Evolutionary conservation across 768 basidiomycete species (phyloP).

Genomic region (Termitomyces sp.): DNA sequence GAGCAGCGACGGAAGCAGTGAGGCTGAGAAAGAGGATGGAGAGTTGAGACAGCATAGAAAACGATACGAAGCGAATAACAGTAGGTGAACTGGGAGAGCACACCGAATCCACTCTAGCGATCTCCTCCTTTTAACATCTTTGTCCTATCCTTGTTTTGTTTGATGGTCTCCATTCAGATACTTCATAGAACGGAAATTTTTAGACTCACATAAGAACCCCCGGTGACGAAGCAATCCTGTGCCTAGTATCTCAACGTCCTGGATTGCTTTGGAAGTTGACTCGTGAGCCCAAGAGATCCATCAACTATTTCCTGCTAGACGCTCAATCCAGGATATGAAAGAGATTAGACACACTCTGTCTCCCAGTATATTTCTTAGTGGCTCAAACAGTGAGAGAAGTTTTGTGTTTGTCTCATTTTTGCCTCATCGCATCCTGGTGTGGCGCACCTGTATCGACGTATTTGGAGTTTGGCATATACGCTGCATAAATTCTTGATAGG

Average conservation of each 20-base stretch:
- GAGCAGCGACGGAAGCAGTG: slow-evolving; percentile 29
- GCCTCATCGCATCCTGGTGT: background rate
- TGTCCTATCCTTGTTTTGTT: background rate
- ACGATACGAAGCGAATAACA: slow-evolving; percentile 1
- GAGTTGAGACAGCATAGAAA: slow-evolving; percentile 13
- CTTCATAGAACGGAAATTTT: background rate
- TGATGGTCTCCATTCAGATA: background rate
- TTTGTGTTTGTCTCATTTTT: background rate
- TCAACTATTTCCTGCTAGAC: background rate
- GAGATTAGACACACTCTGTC: background rate
- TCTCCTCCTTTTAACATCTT: background rate
- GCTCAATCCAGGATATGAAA: background rate
- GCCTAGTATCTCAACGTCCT: background rate
- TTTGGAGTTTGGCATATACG: background rate
- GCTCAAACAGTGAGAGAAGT: no score
- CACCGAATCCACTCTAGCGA: background rate
- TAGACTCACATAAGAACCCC: background rate
- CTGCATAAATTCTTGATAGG: background rate
- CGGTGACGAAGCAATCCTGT: background rate
- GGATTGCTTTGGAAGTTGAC: background rate
- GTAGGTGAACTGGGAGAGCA: background rate
- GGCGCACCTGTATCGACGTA: background rate
- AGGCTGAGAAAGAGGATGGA: slow-evolving; percentile 20
- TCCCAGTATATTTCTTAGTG: background rate
- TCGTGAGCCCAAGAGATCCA: background rate